phyloP scores from a whole-genome alignment of 495 filamentous ascomycete species.

The Xylaria longipes region DNA sequence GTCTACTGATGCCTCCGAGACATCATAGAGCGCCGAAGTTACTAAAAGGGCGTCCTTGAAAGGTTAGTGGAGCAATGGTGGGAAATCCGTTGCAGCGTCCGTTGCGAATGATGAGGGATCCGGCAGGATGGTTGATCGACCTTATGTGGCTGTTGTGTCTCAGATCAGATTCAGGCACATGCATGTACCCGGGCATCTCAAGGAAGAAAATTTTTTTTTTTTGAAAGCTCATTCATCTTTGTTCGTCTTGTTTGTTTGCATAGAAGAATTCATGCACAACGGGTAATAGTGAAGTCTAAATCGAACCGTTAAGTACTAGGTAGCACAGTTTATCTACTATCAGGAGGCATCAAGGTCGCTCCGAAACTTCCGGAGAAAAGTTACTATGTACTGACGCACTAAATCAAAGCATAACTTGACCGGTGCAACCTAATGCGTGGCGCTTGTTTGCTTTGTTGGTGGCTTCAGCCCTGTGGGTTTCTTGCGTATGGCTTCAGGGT shows the following conservation, averaged over 20 bases:
- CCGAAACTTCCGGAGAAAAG: no score
- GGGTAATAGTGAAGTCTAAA: no score
- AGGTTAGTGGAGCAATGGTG: neutral
- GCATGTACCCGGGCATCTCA: neutral
- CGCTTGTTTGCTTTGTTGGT: neutral
- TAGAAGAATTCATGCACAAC: no score
- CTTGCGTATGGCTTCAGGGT: neutral
- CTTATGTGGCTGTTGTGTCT: conserved; percentile 21
- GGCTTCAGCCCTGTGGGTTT: conserved; percentile 24
- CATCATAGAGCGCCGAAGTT: conserved; percentile 1
- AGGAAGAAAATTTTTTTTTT: neutral
- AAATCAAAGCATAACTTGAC: neutral
- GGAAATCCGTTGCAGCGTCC: neutral
- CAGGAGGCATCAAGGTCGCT: no score
- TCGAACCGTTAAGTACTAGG: no score
- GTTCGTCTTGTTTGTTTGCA: neutral
- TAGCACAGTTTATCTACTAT: no score
- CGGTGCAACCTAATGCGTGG: neutral
- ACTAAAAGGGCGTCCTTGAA: neutral
- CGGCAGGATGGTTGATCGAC: conserved; percentile 23
- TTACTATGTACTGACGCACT: no score
- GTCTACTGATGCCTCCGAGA: conserved; percentile 24
- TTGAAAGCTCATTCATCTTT: neutral
- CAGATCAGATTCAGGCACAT: conserved; percentile 17
- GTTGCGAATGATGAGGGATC: conserved; percentile 13